Conservation (phyloP, 2,329 filamentous ascomycete species). For the Blastomyces gilchristii region DNA sequence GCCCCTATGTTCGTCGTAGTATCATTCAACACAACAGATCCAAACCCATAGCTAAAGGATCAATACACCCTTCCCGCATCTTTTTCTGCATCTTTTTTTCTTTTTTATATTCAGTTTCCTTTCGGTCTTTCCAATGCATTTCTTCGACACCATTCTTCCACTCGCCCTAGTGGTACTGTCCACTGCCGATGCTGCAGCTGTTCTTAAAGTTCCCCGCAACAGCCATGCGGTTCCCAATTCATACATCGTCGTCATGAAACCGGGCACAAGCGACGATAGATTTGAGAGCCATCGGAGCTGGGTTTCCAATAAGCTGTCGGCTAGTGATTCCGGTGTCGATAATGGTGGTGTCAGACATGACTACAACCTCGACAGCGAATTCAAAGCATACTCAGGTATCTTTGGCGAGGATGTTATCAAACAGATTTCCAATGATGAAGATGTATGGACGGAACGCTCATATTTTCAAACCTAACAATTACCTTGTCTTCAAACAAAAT, state of each 20-base stretch:
- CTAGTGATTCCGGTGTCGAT: neutral
- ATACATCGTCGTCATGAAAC: conserved; percentile 8
- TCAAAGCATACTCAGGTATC: conserved; percentile 7
- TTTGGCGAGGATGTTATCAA: conserved; percentile 3
- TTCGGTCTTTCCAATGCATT: conserved; percentile 10
- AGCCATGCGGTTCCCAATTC: neutral
- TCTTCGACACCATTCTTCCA: conserved; percentile 10
- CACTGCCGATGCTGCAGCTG: conserved; percentile 10
- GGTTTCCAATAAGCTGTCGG: neutral
- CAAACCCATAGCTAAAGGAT: neutral
- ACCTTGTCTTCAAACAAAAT: neutral
- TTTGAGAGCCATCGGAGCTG: conserved; percentile 6
- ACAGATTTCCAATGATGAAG: conserved; percentile 3
- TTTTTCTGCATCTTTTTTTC: neutral
- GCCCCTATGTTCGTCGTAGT: neutral
- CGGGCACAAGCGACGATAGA: neutral
- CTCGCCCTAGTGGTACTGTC: conserved; percentile 12
- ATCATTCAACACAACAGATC: neutral
- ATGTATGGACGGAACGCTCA: conserved; percentile 8
- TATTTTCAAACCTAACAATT: neutral
- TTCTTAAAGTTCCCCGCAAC: neutral
- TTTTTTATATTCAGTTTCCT: neutral
- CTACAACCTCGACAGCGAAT: neutral
- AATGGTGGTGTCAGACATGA: neutral
- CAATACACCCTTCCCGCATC: neutral